Base-by-base conservation (phyloP, 1,284 basidiomycete genomes). In the Sanghuangporus sanghuang region DNA sequence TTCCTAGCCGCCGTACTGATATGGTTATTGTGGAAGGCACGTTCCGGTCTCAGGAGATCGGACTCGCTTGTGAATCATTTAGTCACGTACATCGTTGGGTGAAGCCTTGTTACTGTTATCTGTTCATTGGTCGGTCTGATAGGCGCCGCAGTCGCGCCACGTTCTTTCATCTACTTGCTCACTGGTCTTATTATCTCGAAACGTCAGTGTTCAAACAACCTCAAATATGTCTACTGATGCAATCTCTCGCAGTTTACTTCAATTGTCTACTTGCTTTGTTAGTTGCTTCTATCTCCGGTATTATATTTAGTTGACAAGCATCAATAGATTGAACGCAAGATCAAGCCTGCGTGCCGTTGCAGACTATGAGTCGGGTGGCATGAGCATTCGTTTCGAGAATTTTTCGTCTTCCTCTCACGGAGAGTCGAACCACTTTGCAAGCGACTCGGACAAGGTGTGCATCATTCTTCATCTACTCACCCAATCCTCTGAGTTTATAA, bases 91-190 rank as follows among this genome's bases (percentile, higher is more conserved):
- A 18, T 53, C 11, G 42, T 67, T 62, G 44, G 68, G 53, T 14
- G 60, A n/a, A 70, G 71, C 46, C 57, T 54, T 57, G 68, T 69
- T 3, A 66, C 59, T 12, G 36, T 35, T 18, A n/a, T 60, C 5
- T 60, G 46, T 14, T 27, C 58, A 12, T 14, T 64, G 1, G 4
- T 61, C 6, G 18, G 36, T 3, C 21, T 66, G 46, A 56, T 63
- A 23, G 12, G 18, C 1, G 23, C 11, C 7, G 14, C 40, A 14
- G 62, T 21, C 11, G 18, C 27, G 11, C 55, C 56, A 35, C 11
- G 9, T 27, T 58, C 57, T 4, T 63, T 58, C 36, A 40, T 58
- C 18, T 63, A 63, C 38, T 14, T 58, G 8, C 16, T 49, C n/a
- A 49, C 50, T 40, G 21, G 53, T 23, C 54, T 63, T 16, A 35